Evolutionary conservation across 805 yeast genomes (phyloP).

Genomic region (Candida broadrunensis): DNA sequence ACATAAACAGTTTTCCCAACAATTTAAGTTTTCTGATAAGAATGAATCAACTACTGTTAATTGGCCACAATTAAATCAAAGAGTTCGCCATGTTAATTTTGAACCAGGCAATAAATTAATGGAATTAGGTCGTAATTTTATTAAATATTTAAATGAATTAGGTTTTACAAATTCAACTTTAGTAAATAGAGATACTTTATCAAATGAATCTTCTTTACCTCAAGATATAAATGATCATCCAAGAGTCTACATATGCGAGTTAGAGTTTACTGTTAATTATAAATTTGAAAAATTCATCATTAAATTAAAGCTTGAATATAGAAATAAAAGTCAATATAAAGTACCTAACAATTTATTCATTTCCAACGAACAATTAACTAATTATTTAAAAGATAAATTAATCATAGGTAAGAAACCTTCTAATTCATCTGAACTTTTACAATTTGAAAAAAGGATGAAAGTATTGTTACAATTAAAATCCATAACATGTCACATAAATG

Average conservation of each 20-base stretch:
- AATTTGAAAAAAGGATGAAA: constrained; percentile 10
- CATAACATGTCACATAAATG: constrained; percentile 12
- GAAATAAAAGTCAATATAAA: constrained; percentile 1
- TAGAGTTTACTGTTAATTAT: constrained; percentile 6
- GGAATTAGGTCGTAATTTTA: constrained; percentile 8
- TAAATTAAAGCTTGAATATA: constrained; percentile 6
- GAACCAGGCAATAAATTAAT: background rate
- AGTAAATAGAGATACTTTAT: background rate
- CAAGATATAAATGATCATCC: too few relatives aligned
- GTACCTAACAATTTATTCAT: constrained; percentile 6
- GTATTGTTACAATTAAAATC: constrained; percentile 7
- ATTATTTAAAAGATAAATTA: constrained; percentile 12
- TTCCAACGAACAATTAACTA: constrained; percentile 10
- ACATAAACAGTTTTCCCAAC: background rate
- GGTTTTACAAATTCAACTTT: constrained; percentile 5
- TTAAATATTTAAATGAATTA: constrained; percentile 8
- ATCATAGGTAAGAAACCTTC: constrained; percentile 1
- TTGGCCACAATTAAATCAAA: background rate
- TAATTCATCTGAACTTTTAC: background rate
- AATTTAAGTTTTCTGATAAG: background rate
- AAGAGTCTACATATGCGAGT: constrained; percentile 9
- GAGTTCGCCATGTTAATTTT: background rate
- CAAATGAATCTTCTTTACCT: background rate
- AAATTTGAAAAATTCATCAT: constrained; percentile 5
- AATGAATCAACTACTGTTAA: background rate